Evolutionary conservation across 108 stramenopile species (phyloP), one percentile per base, ranked within the genome.

Genomic region (Nitzschia sp.): DNA sequence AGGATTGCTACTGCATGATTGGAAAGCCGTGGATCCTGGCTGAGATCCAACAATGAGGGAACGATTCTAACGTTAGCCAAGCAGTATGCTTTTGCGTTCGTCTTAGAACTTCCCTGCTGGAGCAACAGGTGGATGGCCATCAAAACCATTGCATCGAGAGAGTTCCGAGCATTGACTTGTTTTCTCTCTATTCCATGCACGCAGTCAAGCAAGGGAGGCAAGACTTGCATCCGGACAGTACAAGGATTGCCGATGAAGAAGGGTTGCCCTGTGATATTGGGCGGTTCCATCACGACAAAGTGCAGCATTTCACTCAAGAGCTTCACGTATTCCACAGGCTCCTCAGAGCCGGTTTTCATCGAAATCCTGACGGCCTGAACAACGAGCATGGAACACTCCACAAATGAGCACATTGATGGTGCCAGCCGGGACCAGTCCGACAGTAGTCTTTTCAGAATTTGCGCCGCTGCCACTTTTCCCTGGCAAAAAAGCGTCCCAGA

Each of bases 141-240:
- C 13, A 60, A 60, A 34, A 60, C 35, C 3, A 30, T 34, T n/a
- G 35, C 22, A 38, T 60, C 59, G 16, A 60, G 59, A 9, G 59
- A 38, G 17, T 9, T 8, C 17, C 59, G 59, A 23, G 29, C 5
- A 6, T 41, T 15, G 2, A 9, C 59, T 3, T 38, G 35, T 45
- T 41, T 8, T 27, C 25, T 26, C n/a, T 6, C 1, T 17, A 63
- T 63, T 5, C 45, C 11, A 41, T 46, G 19, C 26, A 63, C 27
- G 29, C 63, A 63, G 2, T 63, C 46, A 27, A 63, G 45, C 8
- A 61, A 15, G 3, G 59, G 13, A 41, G 3, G 34, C 59, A 44
- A 21, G 33, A 17, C 13, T 15, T 19, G 38, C 36, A 3, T 61
- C 3, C 36, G 5, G 15, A 36, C 38, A 35, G 30, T 38, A 3